Evolutionary conservation across 1,284 basidiomycete species (phyloP).

Genomic region (Golubevia pallescens): DNA sequence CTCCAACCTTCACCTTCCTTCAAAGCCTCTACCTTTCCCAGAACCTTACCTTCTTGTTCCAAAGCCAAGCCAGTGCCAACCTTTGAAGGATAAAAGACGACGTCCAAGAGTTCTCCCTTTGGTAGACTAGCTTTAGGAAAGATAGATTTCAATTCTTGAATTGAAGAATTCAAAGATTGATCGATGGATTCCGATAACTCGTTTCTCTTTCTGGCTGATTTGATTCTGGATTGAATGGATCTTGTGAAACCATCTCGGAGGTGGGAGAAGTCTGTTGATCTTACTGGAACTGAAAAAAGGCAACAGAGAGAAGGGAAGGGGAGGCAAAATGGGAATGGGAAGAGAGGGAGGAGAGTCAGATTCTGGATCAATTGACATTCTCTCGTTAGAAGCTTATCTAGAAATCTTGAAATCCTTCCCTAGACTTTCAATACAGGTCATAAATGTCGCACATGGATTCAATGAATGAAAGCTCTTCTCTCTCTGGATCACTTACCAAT

Average conservation of each 20-base stretch:
- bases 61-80: too few relatives aligned
- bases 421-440: too few relatives aligned
- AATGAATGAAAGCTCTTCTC: too few relatives aligned
- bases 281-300: slow-evolving; percentile 33
- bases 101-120: slow-evolving; percentile 40
- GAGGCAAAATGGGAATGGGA: slow-evolving; percentile 5
- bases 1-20: too few relatives aligned
- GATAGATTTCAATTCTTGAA: slow-evolving; percentile 30
- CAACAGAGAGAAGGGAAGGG: too few relatives aligned
- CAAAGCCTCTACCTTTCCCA: too few relatives aligned
- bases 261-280: slow-evolving; percentile 55
- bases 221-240: slow-evolving; percentile 42
- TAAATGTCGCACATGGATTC: too few relatives aligned
- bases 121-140: slow-evolving; percentile 36
- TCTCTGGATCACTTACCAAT: slow-evolving; percentile 25
- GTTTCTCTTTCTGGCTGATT: slow-evolving; percentile 29
- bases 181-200: slow-evolving; percentile 10
- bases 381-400: background rate
- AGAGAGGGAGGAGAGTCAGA: background rate
- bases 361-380: too few relatives aligned
- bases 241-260: slow-evolving; percentile 55
- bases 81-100: slow-evolving; percentile 17
- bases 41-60: too few relatives aligned
- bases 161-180: slow-evolving; percentile 14
- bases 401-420: too few relatives aligned